Percentiles rank a stretch among this genome's conserved stretches.
Conservation (phyloP, 164 flowering plant species). For the Vitis riparia region DNA sequence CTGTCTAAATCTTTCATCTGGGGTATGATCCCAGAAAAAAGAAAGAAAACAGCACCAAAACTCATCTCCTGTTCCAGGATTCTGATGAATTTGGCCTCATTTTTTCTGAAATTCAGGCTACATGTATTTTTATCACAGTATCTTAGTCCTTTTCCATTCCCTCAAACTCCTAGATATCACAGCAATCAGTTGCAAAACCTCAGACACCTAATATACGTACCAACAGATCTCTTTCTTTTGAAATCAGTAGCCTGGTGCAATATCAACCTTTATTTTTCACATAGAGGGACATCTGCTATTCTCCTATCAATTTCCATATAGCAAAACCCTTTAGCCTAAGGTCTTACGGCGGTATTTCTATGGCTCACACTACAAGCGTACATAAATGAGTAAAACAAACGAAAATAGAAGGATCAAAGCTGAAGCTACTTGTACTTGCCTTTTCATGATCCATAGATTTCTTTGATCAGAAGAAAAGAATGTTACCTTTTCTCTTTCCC, state of each 20-base stretch:
- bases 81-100: neutral
- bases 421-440: neutral
- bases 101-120: neutral
- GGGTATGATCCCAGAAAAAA: neutral
- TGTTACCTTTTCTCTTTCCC: conserved; percentile 1
- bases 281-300: too few species aligned
- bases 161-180: neutral
- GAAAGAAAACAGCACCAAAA: neutral
- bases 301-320: too few species aligned
- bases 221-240: neutral
- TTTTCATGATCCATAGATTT: neutral
- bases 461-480: conserved; percentile 3
- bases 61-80: neutral
- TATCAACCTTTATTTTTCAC: neutral
- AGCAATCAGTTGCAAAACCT: too few species aligned
- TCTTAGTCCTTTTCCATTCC: neutral
- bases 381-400: neutral
- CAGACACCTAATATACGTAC: neutral
- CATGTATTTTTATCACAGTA: neutral
- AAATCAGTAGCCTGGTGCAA: neutral
- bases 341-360: neutral
- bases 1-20: neutral
- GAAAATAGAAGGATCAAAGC: neutral
- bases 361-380: neutral
- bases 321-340: neutral